Evolutionary conservation across 257 asterid species (phyloP).

Genomic region (Solanum chaucha): DNA sequence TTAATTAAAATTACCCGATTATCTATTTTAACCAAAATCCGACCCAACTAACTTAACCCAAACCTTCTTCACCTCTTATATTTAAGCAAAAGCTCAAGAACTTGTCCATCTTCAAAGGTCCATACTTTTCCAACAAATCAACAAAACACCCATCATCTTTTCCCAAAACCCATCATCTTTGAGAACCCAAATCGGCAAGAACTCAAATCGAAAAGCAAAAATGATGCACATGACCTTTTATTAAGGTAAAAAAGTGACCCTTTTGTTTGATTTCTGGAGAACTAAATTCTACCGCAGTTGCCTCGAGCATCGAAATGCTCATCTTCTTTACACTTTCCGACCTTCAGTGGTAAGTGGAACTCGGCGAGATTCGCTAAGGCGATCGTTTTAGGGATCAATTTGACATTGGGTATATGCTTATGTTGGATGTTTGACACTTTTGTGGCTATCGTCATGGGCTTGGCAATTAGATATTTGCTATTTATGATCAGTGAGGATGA

Average conservation of each 20-base stretch:
- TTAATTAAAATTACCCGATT: no score
- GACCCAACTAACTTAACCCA: no score
- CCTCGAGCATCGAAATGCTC: slow-evolving; percentile 3
- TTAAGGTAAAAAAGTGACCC: slow-evolving; percentile 72
- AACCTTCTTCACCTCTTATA: no score
- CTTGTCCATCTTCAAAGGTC: no score
- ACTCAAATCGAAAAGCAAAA: background rate
- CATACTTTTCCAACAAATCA: background rate
- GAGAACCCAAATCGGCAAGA: no score
- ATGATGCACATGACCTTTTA: slow-evolving; percentile 99
- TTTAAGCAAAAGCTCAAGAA: no score
- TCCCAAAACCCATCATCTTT: background rate
- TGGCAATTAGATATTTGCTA: slow-evolving; percentile 49
- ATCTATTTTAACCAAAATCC: no score
- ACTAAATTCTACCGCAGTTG: slow-evolving; percentile 8
- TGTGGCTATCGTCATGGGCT: slow-evolving; percentile 52
- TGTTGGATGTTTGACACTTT: slow-evolving; percentile 69
- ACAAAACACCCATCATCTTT: background rate
- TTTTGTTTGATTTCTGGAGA: slow-evolving; percentile 78
- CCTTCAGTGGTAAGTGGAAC: slow-evolving; percentile 4
- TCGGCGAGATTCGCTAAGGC: slow-evolving; percentile 33
- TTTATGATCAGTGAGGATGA: slow-evolving; percentile 46
- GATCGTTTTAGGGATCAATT: slow-evolving; percentile 48
- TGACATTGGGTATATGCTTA: slow-evolving; percentile 75
- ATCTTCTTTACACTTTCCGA: slow-evolving; percentile 26